A percentile compares a stretch with the other conserved stretches of the same genome.
These are phyloP conservation scores for Pestalotiopsis sp. DNA, from an alignment of 2,329 filamentous ascomycete species.

Conservation along the genomic window DNA sequence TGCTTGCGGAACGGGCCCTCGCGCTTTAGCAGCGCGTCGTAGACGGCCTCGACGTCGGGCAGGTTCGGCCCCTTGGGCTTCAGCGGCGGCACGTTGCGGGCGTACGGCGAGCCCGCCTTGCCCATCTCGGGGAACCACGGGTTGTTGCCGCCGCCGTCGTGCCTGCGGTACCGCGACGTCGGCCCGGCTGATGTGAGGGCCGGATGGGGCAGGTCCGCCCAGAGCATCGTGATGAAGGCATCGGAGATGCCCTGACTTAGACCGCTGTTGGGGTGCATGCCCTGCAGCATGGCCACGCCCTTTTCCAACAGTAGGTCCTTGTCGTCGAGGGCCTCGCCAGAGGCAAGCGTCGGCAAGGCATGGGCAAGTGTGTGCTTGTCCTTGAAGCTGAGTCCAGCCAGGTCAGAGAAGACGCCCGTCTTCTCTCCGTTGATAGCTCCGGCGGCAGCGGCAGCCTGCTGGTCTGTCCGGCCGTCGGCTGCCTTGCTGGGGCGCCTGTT, in stretches of 20 bases:
- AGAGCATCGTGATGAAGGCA: conserved; percentile 55
- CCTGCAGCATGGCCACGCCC: conserved; percentile 54
- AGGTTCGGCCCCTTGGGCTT: conserved; percentile 52
- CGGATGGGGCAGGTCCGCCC: conserved; percentile 54
- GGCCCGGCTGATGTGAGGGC: conserved; percentile 48
- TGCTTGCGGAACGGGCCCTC: conserved; percentile 42
- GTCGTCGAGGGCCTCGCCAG: conserved; percentile 48
- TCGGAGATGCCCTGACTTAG: conserved; percentile 49
- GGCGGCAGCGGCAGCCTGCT: conserved; percentile 32
- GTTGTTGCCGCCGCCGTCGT: conserved; percentile 49
- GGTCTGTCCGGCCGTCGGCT: conserved; percentile 47
- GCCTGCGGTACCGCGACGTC: conserved; percentile 41
- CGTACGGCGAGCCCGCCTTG: conserved; percentile 51
- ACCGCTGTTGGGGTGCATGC: conserved; percentile 50
- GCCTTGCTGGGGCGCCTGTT: conserved; percentile 46
- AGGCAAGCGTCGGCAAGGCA: conserved; percentile 43
- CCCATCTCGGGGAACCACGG: conserved; percentile 53
- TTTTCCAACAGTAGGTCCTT: conserved; percentile 51
- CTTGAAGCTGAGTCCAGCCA: conserved; percentile 39
- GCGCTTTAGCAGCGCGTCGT: conserved; percentile 45
- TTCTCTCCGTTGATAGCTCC: conserved; percentile 30
- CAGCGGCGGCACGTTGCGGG: conserved; percentile 44
- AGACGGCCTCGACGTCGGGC: conserved; percentile 49
- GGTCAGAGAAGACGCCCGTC: conserved; percentile 41
- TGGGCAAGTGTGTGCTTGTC: conserved; percentile 39